Base-by-base conservation (phyloP, 768 basidiomycete species). In the Pholiota conissans region DNA sequence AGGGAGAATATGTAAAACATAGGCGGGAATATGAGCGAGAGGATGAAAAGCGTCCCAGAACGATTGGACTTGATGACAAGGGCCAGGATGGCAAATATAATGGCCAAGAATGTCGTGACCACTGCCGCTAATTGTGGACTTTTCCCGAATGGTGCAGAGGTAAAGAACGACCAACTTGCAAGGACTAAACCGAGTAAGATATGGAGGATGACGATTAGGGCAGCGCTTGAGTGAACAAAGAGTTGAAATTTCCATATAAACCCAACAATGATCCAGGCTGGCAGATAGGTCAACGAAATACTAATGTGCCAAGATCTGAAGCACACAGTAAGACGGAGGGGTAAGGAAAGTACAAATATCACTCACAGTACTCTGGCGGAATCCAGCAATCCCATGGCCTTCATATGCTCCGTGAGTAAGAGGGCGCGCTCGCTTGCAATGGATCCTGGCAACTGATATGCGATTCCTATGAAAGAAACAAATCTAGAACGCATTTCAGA, bases 381-480 rank as follows among this genome's bases (percentile, higher is more conserved):
- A 63, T 91, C 89, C 6, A 81, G 70, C 13, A 91, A 76, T 7
- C 91, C 91, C 91, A 93, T 92, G 2, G 83, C 89, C 65, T 87
- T 86, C 78, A 92, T 83, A 65, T 92, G 89, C 7, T 82, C 73
- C 0, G 91, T 90, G 29, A 92, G 68, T 14, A 81, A 70, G 52
- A 74, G 78, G 0, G 90, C 85, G 39, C 89, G 78, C 68, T 93
- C 91, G 5, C 77, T 78, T 11, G 85, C 75, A 42, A 89, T 81
- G 7, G 86, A 79, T 2, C 90, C 91, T 11, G 90, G 87, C 2
- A 91, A 79, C 61, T 93, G 91, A 65, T 92, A 92, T 0, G 85
- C 77, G 42, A 92, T 86, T 22, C 90, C 90, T 30, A 90, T 72
- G 68, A 83, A 92, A 54, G 82, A 80, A 13, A 91, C 71, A 63